Base-by-base conservation (phyloP, 768 basidiomycete species). In the Mycena crocata region DNA sequence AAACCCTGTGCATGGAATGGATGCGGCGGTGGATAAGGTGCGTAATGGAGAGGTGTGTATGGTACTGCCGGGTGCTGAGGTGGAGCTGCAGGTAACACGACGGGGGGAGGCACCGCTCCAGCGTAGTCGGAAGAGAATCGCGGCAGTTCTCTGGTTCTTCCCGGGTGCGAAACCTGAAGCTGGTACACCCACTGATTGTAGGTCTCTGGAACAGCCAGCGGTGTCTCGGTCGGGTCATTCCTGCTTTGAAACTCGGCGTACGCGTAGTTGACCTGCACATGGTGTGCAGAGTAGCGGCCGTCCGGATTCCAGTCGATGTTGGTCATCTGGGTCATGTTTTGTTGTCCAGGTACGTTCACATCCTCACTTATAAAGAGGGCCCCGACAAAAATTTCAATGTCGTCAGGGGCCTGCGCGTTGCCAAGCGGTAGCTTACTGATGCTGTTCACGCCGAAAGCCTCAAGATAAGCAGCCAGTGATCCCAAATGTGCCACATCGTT, bases 391-490 rank as follows among this genome's bases (percentile, higher is more conserved):
- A 42, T 42, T 42, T 42, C 40, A 9, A 21, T 21, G 8, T 42
- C 21, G 8, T 21, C 21, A 42, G 40, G 40, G 40, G 21, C 21
- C 19, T 12, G 8, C 19, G 21, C 40, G n/a, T 42, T 42, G 10
- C 40, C 40, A 42, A 42, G 6, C 14, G 40, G 40, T 21, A 42
- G n/a, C 10, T 9, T 10, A 21, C 40, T 42, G 10, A 42, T 42
- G 12, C 40, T 17, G 8, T 37, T 37, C 8, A 15, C 35, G 9
- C 35, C 35, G 35, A 37, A 37, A 8, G 35, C 35, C 15, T 72
- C 65, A 1, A 72, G 45, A 49, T 73, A 73, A 17, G 49, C 60
- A 34, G 71, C 50, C 7, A 73, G 42, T 19, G 63, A 57, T 31
- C 23, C 57, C 9, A 70, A 35, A 10, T 70, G 66, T 21, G 48